Percentiles rank a stretch among this genome's conserved stretches.
These are phyloP conservation scores for Abortiporus biennis DNA, from an alignment of 1,284 basidiomycete genomes.

Conservation along the genomic window DNA sequence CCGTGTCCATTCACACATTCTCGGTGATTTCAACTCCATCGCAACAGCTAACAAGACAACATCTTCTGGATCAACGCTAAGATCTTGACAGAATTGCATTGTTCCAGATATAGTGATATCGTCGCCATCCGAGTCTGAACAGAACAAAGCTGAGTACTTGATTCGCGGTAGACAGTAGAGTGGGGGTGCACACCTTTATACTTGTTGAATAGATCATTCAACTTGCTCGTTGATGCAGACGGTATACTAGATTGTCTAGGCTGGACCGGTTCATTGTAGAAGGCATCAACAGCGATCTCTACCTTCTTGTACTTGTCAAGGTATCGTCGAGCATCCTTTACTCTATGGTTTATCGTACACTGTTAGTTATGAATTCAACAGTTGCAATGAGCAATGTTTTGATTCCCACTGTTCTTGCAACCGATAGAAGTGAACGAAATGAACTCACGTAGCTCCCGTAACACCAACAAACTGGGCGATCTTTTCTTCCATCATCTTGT, in stretches of 20 bases:
- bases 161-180: background rate
- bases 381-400: conserved; percentile 20
- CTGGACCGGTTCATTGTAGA: conserved; percentile 43
- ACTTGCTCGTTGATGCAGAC: conserved; percentile 46
- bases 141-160: background rate
- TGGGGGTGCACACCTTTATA: conserved; percentile 59
- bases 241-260: conserved; percentile 9
- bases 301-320: conserved; percentile 67
- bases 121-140: conserved; percentile 47
- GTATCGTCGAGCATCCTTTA: conserved; percentile 66
- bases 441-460: conserved; percentile 64
- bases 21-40: conserved; percentile 68
- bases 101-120: conserved; percentile 73
- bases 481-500: conserved; percentile 34
- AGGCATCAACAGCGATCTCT: conserved; percentile 75
- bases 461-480: conserved; percentile 57
- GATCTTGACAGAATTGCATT: conserved; percentile 63
- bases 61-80: conserved; percentile 67
- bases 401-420: conserved; percentile 14
- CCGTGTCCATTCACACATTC: conserved; percentile 72
- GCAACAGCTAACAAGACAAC: conserved; percentile 74
- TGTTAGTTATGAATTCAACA: conserved; percentile 2
- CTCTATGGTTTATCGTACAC: too few species aligned
- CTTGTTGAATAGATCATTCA: conserved; percentile 65
- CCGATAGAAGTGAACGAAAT: conserved; percentile 5